These are phyloP conservation scores for Melampsora medusae DNA, from an alignment of 1,284 basidiomycete genomes.

Conservation along the genomic window DNA sequence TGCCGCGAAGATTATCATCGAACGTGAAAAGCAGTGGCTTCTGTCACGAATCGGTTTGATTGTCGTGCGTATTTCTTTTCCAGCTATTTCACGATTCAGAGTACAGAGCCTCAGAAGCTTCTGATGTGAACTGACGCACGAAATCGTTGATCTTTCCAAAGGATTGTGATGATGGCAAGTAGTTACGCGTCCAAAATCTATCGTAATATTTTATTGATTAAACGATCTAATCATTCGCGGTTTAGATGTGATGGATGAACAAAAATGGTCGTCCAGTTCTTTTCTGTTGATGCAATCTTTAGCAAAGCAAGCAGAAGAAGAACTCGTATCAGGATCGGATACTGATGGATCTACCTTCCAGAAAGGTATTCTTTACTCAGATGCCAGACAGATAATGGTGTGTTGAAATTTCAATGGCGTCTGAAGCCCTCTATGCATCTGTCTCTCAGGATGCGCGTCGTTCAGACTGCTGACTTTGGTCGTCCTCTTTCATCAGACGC, in stretches of 20 bases:
- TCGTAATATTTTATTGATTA: neutral
- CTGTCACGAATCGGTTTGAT: slow-evolving; percentile 41
- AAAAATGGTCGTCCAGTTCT: slow-evolving; percentile 43
- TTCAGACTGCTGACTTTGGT: neutral
- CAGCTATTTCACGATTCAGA: neutral
- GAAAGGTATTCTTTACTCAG: slow-evolving; percentile 28
- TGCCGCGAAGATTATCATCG: slow-evolving; percentile 30
- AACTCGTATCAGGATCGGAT: neutral
- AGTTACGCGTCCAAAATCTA: neutral
- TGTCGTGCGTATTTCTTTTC: slow-evolving; percentile 14
- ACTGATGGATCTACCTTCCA: slow-evolving; percentile 15
- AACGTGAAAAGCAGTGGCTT: slow-evolving; percentile 43
- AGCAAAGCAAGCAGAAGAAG: slow-evolving; percentile 35
- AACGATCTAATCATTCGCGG: neutral
- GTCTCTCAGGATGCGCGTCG: too few species aligned
- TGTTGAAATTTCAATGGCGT: neutral
- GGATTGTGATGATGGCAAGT: slow-evolving; percentile 45
- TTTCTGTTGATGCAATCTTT: slow-evolving; percentile 39
- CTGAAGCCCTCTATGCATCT: neutral
- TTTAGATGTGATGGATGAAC: slow-evolving; percentile 44
- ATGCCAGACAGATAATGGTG: slow-evolving; percentile 43
- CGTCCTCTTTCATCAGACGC: slow-evolving; percentile 22
- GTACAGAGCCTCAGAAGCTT: neutral
- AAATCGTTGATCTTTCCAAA: neutral
- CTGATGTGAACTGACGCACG: neutral